Base-by-base conservation (phyloP, 1,139 yeast species). In the Petasospora rhodanensis region DNA sequence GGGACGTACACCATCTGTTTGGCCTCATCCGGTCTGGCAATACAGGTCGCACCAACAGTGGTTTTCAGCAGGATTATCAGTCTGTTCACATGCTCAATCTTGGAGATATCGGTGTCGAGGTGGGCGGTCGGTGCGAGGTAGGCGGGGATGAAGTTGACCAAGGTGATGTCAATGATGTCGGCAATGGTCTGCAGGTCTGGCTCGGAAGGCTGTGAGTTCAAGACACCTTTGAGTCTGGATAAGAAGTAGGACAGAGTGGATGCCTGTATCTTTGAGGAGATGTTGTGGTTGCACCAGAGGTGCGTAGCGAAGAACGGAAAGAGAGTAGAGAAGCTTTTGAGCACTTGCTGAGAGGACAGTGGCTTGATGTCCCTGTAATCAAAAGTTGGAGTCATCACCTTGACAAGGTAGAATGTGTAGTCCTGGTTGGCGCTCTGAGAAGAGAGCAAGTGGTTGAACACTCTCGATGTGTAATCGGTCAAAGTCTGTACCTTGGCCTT, bases 51-150 rank as follows among this genome's bases (percentile, higher is more conserved):
- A 2, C 50, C 48, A 24, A 49, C 41, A 13, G 40, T 41, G 2
- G 46, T 32, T 28, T 41, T 49, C 4, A 46, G 8, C 7, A 42
- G 18, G 6, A 38, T 23, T 2, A 42, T 27, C 11, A 37, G 32
- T 16, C 42, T 40, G 18, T 43, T 44, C 18, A 50, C 23, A 25
- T 42, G 33, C 18, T 42, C 49, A 23, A 43, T 26, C 20, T 17
- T 29, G 14, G 20, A n/a, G n/a, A n/a, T n/a, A n/a, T n/a, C n/a
- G n/a, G n/a, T n/a, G n/a, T n/a, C n/a, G n/a, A n/a, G n/a, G n/a
- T n/a, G n/a, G n/a, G n/a, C n/a, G n/a, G n/a, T n/a, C n/a, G n/a
- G n/a, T n/a, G 19, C 8, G 19, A 18, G 8, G 19, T 18, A 7
- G 7, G 19, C 19, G 8, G 7, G 19, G 9, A 18, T 18, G 19